Base-by-base conservation (phyloP, 148 eudicot genomes). In the Amaranthus cruentus region DNA sequence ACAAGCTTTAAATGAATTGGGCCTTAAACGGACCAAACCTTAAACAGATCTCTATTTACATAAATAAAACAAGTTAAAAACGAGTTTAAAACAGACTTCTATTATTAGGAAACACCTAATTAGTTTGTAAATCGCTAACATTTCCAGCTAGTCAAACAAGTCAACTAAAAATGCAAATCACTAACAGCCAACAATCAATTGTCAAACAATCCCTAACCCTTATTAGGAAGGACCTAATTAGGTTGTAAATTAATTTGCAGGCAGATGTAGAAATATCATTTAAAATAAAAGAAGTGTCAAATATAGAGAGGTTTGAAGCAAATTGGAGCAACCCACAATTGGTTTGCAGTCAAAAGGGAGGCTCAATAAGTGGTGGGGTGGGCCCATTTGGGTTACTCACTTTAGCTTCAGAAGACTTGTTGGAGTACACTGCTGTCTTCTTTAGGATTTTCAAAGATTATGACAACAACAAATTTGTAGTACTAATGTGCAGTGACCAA, bases 401-500 rank as follows among this genome's bases (percentile, higher is more conserved):
- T 28, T 59, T 89, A 77, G 88, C 97, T 69, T 91, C 97, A 9
- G 67, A 81, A 59, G 77, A 70, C 72, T 60, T 86, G 57, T 71
- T 74, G 72, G 97, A 91, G 72, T 80, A 86, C 56, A 91, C 97
- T 0, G 89, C 97, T 6, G 83, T 91, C 0, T 89, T 86, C 84
- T 89, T 91, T 73, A 79, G 90, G 70, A 71, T 89, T 18, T 89
- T 84, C 83, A 87, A 82, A 73, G 70, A 59, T 6, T 4, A 67
- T 67, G n/a, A 67, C 70, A 67, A 12, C 12, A 53, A 74, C 56
- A 84, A 79, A 44, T 79, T 76, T 62, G 79, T 81, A 0, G 93
- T 89, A 28, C 86, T 91, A 6, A 87, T 91, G 93, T 91, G 97
- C 55, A 86, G 88, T 75, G 97, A 91, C 70, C 91, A 87, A 55